Evolutionary conservation across 2,329 filamentous ascomycete genomes (phyloP).

Genomic region (Dothideomycetes sp.): DNA sequence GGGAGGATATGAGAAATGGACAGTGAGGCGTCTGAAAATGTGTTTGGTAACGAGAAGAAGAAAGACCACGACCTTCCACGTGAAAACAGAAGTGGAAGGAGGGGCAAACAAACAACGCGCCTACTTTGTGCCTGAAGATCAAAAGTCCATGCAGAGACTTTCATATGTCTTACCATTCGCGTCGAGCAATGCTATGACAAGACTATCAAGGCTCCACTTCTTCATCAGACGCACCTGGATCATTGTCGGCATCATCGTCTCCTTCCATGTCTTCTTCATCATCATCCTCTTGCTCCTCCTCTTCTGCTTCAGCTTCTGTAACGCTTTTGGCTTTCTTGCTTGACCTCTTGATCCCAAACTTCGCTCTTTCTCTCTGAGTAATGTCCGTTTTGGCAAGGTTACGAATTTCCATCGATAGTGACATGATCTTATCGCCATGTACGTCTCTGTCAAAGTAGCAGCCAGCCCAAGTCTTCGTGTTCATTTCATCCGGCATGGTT

Average conservation of each 20-base stretch:
- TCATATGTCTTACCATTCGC: not conserved
- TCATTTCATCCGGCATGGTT: slow-evolving; percentile 2
- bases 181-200: not conserved
- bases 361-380: slow-evolving; percentile 3
- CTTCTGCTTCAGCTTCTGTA: slow-evolving; percentile 1
- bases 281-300: slow-evolving; percentile 6
- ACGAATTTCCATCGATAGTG: slow-evolving; percentile 8
- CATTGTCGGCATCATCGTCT: slow-evolving; percentile 11
- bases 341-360: not conserved
- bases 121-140: not conserved
- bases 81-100: not conserved
- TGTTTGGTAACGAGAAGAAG: too few species aligned
- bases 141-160: too few species aligned
- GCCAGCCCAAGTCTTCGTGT: not conserved
- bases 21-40: not conserved
- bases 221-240: slow-evolving; percentile 4
- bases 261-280: slow-evolving; percentile 12
- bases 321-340: not conserved
- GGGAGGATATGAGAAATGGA: not conserved
- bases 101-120: not conserved
- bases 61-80: too few species aligned
- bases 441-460: slow-evolving; percentile 7
- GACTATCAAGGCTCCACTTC: not conserved
- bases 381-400: slow-evolving; percentile 7
- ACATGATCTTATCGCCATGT: slow-evolving; percentile 9